Base-by-base conservation (phyloP, 345 rosid species). In the Theobroma cacao region DNA sequence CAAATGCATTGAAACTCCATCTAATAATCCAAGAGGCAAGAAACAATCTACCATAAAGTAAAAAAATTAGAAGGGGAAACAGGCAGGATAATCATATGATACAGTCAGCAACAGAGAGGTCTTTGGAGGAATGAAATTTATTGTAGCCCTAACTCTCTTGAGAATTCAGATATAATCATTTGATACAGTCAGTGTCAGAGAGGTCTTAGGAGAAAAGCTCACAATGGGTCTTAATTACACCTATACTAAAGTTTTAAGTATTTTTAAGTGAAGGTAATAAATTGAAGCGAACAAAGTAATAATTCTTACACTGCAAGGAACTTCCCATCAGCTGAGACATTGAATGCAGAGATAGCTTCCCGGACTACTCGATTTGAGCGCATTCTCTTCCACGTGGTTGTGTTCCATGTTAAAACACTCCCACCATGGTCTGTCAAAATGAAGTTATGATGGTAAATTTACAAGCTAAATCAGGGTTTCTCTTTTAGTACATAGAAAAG, bases 321-420 rank as follows among this genome's bases (percentile, higher is more conserved):
- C 76, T 86, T 91, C 69, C 98, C 98, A 78, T 94, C 94, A 53
- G 88, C 78, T 73, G 98, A 97, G 83, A 94, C 90, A 90, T 89
- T 85, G 81, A 97, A 89, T 13, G 98, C 89, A 30, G 90, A 68
- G 78, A 93, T 78, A 34, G 92, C 62, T 43, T 89, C 90, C 3
- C 89, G 87, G 56, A 75, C 86, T 20, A 91, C 84, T 78, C 52
- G 89, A 81, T 87, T 94, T 64, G 97, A 80, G 71, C 83, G 38
- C 0, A 68, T 85, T 78, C 94, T 93, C 77, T 58, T 86, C 97
- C 97, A 93, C 0, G 87, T 73, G 78, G 87, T 83, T 81, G 98
- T 83, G 81, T 89, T 87, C 90, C 95, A 94, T 59, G 89, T 89
- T 84, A 90, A 62, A 74, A 97, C 84, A 83, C 90, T 93, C 72